Base-by-base conservation (phyloP, 164 flowering plant species). In the Umbellularia californica region DNA sequence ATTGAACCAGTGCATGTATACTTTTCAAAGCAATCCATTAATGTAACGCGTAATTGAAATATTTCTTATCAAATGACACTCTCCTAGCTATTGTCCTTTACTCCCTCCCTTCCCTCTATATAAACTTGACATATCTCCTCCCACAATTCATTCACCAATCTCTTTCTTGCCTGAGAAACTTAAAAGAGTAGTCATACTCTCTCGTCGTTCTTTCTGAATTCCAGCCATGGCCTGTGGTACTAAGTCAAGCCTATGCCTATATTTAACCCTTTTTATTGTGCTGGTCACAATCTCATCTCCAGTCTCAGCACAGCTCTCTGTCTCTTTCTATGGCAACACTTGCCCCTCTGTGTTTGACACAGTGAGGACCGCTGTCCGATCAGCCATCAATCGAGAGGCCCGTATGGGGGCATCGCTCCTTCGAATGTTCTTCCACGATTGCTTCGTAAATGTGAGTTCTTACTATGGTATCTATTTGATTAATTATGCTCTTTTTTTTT, bases 361-460 rank as follows among this genome's bases (percentile, higher is more conserved):
- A 17, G 78, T 84, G 35, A 70, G 77, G 22, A 23, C 78, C 0
- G 78, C 73, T 3, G 76, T 79, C 60, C 35, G 27, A 7, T 65
- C 79, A 0, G 79, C 83, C 11, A 70, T 84, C 28, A 64, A 65
- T 60, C 64, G 80, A 13, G 87, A 84, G 27, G 15, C 72, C 30
- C 82, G 87, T 62, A 84, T 84, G 83, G 86, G 83, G 0, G 84
- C 86, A 0, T 84, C 84, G 15, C 47, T 84, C 51, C 67, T 85
- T 9, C 85, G 87, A 7, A 77, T 85, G 28, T 81, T 82, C 70
- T 85, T 85, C 78, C 87, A 82, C 27, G 87, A 85, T 30, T 85
- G 87, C 74, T 84, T 84, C 58, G 84, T 79, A 50, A 76, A 65
- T 65, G 82, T 76, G 27, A 76, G 62, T 51, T 24, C 3, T 12